phyloP scores from a whole-genome alignment of 2,329 filamentous ascomycete species.

The Alternaria sp. region DNA sequence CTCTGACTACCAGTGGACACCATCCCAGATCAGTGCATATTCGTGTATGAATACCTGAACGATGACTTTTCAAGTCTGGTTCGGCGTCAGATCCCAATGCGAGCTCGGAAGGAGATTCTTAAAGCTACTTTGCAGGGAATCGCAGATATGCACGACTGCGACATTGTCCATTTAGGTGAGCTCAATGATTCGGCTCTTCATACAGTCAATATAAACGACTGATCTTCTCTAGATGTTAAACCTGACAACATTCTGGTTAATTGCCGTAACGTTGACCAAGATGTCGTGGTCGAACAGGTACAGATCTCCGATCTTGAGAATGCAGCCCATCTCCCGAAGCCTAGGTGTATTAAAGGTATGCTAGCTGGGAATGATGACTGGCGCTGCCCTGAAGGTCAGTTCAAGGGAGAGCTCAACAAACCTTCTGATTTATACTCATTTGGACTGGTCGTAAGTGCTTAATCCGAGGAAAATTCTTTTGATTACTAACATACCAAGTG shows the following conservation, averaged over 20 bases:
- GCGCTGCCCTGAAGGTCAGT: constrained; percentile 44
- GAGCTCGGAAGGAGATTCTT: constrained; percentile 32
- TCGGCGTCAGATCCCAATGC: constrained; percentile 20
- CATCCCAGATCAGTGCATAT: constrained; percentile 29
- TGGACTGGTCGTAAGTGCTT: constrained; percentile 35
- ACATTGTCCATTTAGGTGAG: constrained; percentile 40
- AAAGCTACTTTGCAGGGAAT: constrained; percentile 36
- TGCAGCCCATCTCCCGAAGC: constrained; percentile 48
- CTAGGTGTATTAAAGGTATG: constrained; percentile 42
- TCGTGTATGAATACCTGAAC: constrained; percentile 35
- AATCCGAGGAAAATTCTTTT: not conserved
- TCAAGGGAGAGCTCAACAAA: constrained; percentile 40
- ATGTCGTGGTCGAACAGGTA: constrained; percentile 28
- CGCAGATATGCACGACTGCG: constrained; percentile 33
- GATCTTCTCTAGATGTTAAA: constrained; percentile 36
- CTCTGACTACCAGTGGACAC: constrained; percentile 30
- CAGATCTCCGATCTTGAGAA: constrained; percentile 44
- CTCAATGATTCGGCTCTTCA: not conserved
- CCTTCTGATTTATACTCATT: constrained; percentile 44
- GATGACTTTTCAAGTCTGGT: constrained; percentile 33
- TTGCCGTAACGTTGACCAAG: constrained; percentile 17
- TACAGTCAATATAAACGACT: constrained; percentile 11
- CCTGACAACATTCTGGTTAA: constrained; percentile 43
- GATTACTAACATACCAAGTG: constrained; percentile 29
- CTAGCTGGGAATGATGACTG: constrained; percentile 43